These are phyloP conservation scores for Fusarium setosum DNA, from an alignment of 2,329 filamentous ascomycete genomes.

Conservation along the genomic window DNA sequence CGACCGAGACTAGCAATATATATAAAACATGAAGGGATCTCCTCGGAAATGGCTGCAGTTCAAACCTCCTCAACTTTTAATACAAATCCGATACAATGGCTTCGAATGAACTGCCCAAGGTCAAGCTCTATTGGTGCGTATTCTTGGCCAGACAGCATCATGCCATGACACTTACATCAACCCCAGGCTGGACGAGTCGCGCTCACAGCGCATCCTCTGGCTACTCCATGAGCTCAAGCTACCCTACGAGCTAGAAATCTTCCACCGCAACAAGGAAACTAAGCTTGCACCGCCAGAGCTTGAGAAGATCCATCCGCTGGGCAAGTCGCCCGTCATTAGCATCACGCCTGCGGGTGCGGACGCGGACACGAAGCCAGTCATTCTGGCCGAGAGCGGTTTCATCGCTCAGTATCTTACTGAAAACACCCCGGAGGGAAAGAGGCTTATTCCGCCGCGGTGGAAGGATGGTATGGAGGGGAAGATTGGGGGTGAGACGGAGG, in stretches of 20 bases:
- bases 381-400: conserved; percentile 84
- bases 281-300: conserved; percentile 81
- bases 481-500: conserved; percentile 70
- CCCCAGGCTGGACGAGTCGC: conserved; percentile 85
- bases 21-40: conserved; percentile 12
- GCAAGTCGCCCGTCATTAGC: conserved; percentile 85
- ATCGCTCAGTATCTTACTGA: conserved; percentile 88
- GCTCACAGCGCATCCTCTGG: conserved; percentile 86
- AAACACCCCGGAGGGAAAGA: conserved; percentile 60
- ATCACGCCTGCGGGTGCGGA: conserved; percentile 60
- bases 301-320: conserved; percentile 82
- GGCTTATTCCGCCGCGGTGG: conserved; percentile 65
- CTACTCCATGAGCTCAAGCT: conserved; percentile 85
- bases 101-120: conserved; percentile 57
- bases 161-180: not conserved
- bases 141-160: not conserved
- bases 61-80: too few relatives aligned
- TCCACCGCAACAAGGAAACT: conserved; percentile 73
- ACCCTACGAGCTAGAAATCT: conserved; percentile 82
- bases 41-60: not conserved
- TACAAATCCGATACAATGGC: too few relatives aligned
- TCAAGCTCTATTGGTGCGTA: conserved; percentile 73
- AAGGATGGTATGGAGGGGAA: conserved; percentile 68
- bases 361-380: conserved; percentile 55
- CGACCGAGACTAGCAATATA: conserved; percentile 18